Evolutionary conservation across 1,284 basidiomycete genomes (phyloP), one percentile per base, ranked within the genome.

Genomic region (Hemileia vastatrix): DNA sequence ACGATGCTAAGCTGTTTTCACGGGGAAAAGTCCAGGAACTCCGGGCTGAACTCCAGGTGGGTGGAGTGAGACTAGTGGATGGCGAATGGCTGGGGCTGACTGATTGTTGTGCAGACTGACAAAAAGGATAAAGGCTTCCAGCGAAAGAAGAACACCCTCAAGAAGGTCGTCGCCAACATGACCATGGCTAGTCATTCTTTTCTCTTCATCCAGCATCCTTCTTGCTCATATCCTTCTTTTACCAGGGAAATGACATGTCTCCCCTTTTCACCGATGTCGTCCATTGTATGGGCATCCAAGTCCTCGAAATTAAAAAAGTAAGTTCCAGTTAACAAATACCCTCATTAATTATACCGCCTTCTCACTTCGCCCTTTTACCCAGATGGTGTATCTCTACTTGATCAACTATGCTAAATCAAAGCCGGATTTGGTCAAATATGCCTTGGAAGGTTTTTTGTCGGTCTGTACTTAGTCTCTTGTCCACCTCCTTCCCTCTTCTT

Each of bases 301-400:
- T 93, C 6, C 81, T 98, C 43, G 95, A 98, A 77, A 94, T 98
- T 77, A 98, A 98, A 82, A 98, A 98, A 70, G 72, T 92, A 72
- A 76, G 84, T 76, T 18, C 13, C 2, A 3, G 8, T 44, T 18
- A 3, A 44, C 8, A 15, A 9, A 44, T 44, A 4, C 13, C 43
- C 43, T 44, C 19, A 15, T 49, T n/a, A 49, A 21, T 49, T n/a
- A 13, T 49, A 13, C 13, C 18, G 2, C 19, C 13, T 4, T 15
- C 15, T 18, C 48, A 49, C 40, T 23, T 27, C n/a, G 9, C 23
- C 31, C 27, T 43, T 50, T 18, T 43, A 4, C 4, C 4, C 71
- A 94, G 90, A 63, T 90, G 88, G 88, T 91, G 50, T 92, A 92
- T 77, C 83, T 92, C 47, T 95, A 89, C 78, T 83, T 95, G 63